Base-by-base conservation (phyloP, 306 rosid genomes). In the Quercus cerris region DNA sequence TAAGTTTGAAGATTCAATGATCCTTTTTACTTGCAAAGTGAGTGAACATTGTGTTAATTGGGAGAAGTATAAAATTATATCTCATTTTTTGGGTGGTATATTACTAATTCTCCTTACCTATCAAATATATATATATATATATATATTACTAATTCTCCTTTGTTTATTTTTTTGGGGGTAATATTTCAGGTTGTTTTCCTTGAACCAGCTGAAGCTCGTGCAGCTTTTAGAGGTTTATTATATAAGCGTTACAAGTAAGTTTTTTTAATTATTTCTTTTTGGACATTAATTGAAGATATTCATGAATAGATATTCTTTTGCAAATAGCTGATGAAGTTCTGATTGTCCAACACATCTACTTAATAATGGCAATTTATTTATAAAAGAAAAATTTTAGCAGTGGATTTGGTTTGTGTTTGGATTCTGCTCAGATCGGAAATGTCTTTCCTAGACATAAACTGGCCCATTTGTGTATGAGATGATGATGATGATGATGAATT, bases 191-290 rank as follows among this genome's bases (percentile, higher is more conserved):
- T 89, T 85, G 90, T 95, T 55, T 95, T 90, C 84, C 90, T 95
- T 44, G 98, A 95, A 85, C 87, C 98, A 64, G 86, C 90, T 12
- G 97, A 85, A 72, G 96, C 98, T 77, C 89, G 91, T 59, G 89
- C 90, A 59, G 98, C 99, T 58, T 89, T 89, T 85, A 90, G 86
- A 88, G 96, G 96, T 77, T 89, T 95, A 83, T 89, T 93, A 19
- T 95, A 93, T 89, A 95, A 89, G 89, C 92, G 93, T 49, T 93
- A 87, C 85, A 93, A 86, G 98, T 93, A 84, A 90, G 90, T 78
- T 83, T 12, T 27, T 76, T 9, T 54, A 7, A 41, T 76, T 67
- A 14, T 58, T 81, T 83, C 71, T 80, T 30, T 49, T 9, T 33
- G 14, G 25, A 33, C 51, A 33, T 27, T 62, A 14, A 28, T 33